Percentiles rank a stretch among this genome's conserved stretches.
phyloP scores from a whole-genome alignment of 192 early-diverging fungal species.

The Physocladia obscura region DNA sequence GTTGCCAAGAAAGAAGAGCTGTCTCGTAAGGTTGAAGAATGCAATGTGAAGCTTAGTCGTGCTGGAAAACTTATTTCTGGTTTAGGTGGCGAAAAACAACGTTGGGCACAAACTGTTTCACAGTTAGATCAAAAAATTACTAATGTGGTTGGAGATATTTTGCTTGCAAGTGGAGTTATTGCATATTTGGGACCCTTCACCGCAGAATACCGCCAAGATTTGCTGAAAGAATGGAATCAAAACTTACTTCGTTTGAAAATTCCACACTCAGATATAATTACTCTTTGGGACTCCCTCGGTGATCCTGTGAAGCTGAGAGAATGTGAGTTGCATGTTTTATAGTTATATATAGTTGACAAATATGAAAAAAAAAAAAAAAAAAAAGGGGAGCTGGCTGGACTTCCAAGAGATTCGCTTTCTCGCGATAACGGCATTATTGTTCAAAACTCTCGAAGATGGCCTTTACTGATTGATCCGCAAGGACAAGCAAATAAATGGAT shows the following conservation, averaged over 20 bases:
- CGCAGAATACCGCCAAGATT: conserved; percentile 46
- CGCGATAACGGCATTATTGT: conserved; percentile 65
- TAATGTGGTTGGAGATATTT: conserved; percentile 59
- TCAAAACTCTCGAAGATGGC: conserved; percentile 63
- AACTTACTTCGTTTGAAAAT: conserved; percentile 52
- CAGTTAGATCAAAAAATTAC: conserved; percentile 57
- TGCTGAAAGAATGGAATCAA: conserved; percentile 56
- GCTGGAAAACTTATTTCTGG: conserved; percentile 62
- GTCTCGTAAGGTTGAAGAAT: conserved; percentile 60
- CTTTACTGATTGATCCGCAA: conserved; percentile 63
- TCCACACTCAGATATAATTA: conserved; percentile 59
- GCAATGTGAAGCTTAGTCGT: conserved; percentile 54
- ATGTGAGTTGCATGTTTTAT: conserved; percentile 31
- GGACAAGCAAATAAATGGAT: conserved; percentile 70
- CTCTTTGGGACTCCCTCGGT: conserved; percentile 55
- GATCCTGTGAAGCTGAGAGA: conserved; percentile 60
- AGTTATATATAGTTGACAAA: neutral
- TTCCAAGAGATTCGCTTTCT: conserved; percentile 58
- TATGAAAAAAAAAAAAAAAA: neutral
- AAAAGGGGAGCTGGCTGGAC: conserved; percentile 46
- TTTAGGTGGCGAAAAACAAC: conserved; percentile 59
- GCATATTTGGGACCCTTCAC: conserved; percentile 65
- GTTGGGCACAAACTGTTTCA: conserved; percentile 58
- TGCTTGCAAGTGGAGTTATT: conserved; percentile 57
- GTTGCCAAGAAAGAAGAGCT: conserved; percentile 66